Conservation (phyloP, 768 basidiomycete genomes). For the Serendipita vermifera region DNA sequence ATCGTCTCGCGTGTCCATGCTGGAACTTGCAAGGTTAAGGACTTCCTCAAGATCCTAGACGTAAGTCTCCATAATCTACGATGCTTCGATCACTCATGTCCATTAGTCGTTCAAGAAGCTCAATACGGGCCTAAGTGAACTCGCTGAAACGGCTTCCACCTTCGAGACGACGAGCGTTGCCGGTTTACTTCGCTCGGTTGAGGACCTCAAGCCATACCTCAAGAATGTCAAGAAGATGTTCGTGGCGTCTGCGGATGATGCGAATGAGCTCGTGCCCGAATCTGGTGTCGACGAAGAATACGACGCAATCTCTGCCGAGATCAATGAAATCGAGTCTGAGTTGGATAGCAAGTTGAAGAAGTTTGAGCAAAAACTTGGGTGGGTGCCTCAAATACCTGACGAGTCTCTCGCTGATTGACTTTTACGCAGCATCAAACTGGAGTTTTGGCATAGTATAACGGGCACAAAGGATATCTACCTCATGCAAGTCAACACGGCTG, state of each 20-base stretch:
- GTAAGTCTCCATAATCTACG: conserved; percentile 32
- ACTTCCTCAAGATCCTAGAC: conserved; percentile 72
- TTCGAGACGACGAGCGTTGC: conserved; percentile 70
- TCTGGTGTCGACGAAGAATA: conserved; percentile 79
- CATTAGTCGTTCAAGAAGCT: conserved; percentile 62
- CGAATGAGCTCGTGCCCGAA: conserved; percentile 61
- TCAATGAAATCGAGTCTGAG: conserved; percentile 51
- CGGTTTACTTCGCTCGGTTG: conserved; percentile 64
- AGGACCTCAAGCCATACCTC: conserved; percentile 61
- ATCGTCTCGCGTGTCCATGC: conserved; percentile 93
- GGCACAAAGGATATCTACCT: conserved; percentile 94
- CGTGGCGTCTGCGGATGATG: conserved; percentile 33
- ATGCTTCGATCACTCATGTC: conserved; percentile 10
- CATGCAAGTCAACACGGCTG: conserved; percentile 50
- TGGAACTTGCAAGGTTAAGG: conserved; percentile 71
- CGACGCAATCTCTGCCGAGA: conserved; percentile 63
- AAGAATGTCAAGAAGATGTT: conserved; percentile 65
- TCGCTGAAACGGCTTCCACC: conserved; percentile 51
- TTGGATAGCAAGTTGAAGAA: conserved; percentile 56
- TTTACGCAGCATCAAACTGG: conserved; percentile 37
- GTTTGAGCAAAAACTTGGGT: conserved; percentile 60
- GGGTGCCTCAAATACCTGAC: conserved; percentile 13
- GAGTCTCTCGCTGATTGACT: conserved; percentile 11
- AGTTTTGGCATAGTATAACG: conserved; percentile 62
- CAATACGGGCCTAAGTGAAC: conserved; percentile 46